Evolutionary conservation across 2,329 filamentous ascomycete genomes (phyloP), one percentile per base, ranked within the genome.

Genomic region (Cercospora zeae-maydis): DNA sequence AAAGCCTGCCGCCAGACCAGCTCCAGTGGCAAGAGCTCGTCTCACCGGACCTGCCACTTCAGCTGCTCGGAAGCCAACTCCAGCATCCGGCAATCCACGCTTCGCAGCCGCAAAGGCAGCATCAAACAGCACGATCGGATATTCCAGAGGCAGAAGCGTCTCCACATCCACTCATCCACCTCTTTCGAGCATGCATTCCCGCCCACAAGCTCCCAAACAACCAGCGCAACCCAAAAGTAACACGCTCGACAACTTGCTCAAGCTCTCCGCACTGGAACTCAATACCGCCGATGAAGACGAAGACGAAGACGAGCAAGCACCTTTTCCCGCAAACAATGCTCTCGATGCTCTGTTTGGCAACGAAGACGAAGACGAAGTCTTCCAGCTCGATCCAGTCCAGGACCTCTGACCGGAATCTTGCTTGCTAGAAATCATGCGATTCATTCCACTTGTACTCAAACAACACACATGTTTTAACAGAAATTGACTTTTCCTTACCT

Each of bases 61-160:
- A 10, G 53, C 64, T 1, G 56, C 56, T 11, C 68, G 64, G 47
- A 65, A 66, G 34, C 58, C 63, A 16, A 55, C 58, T 9, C 5
- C 69, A 77, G 3, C 62, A 65, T 4, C 39, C 13, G 58, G 65
- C 16, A 73, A 71, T 9, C 81, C 84, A 69, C 84, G 86, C 52
- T 84, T 86, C 66, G 82, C 82, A 8, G 81, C 84, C 10, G 88
- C 89, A 1, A 82, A 85, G 21, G 85, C 84, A 5, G 87, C 86
- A 5, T 96, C 92, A 1, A 86, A 88, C 66, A 93, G 86, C 60
- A 96, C 92, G 0, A 83, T 96, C 45, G 93, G 93, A 14, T 96
- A 96, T 74, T 90, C 85, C 61, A 91, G 89, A 75, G 92, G 93
- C 34, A 85, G 91, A 34, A 78, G 79, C 10, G 78, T 82, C 2